A percentile compares a stretch with the other conserved stretches of the same genome.
Evolutionary conservation across 768 basidiomycete genomes (phyloP).

Genomic region (Podaxis carcinomalis): DNA sequence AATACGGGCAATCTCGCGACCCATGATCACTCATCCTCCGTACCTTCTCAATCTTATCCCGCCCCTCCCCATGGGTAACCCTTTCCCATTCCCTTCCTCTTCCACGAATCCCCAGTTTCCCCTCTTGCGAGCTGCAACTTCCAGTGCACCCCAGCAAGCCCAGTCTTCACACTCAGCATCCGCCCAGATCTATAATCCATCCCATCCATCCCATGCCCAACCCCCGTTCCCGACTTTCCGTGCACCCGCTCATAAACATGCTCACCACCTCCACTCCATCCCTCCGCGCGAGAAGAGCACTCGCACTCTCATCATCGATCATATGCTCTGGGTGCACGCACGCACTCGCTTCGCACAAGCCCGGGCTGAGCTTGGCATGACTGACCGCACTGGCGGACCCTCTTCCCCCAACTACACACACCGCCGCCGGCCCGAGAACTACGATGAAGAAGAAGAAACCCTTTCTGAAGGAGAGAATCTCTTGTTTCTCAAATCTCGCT

Average conservation of each 20-base stretch:
- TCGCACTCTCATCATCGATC: conserved; percentile 81
- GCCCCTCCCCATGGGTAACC: conserved; percentile 5
- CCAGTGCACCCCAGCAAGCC: not conserved
- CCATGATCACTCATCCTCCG: not conserved
- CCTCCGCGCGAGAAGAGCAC: conserved; percentile 89
- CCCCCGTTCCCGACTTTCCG: conserved; percentile 37
- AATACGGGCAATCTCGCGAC: not conserved
- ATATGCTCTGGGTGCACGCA: conserved; percentile 80
- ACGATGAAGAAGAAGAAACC: conserved; percentile 68
- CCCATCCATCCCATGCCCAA: conserved; percentile 14
- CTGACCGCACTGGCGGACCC: conserved; percentile 71
- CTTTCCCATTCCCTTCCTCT: not conserved
- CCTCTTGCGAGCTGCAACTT: not conserved
- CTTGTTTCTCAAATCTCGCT: conserved; percentile 46
- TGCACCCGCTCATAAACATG: conserved; percentile 82
- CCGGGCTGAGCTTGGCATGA: conserved; percentile 82
- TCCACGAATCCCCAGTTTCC: not conserved
- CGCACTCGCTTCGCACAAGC: conserved; percentile 68
- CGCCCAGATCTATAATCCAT: not conserved
- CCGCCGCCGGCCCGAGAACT: conserved; percentile 69
- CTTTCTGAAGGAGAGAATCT: conserved; percentile 62
- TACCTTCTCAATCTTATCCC: not conserved
- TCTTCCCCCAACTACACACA: conserved; percentile 56
- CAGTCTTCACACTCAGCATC: not conserved
- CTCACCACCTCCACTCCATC: conserved; percentile 83